Evolutionary conservation across 371 early-diverging fungal species (phyloP), one percentile per base, ranked within the genome.

Genomic region (Mucor indicus): DNA sequence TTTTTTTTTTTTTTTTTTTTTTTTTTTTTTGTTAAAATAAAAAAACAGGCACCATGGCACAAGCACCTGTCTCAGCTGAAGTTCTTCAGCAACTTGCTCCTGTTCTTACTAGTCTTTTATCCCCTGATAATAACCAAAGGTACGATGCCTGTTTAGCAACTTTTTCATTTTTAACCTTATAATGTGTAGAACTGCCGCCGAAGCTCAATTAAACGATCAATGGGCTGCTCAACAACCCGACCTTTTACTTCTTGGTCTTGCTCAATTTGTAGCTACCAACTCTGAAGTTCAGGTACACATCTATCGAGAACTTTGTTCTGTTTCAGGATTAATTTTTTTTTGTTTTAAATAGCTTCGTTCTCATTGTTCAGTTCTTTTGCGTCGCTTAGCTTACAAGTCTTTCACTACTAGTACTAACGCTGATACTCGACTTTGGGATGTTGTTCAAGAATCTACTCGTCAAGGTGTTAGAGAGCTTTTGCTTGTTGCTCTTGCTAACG

Each of bases 361-460:
- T 6, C 89, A 93, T 46, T 83, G 93, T 27, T 83, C 91, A 41
- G 86, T 97, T 11, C 79, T 97, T 38, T 74, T 95, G 40, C 92
- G 97, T 55, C 87, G 95, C 35, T 70, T 93, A 20, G 85, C 95
- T 5, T 83, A 90, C 57, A 88, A 85, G 58, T 69, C 66, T 42
- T 58, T 62, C 16, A 70, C 73, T 37, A 72, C 75, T 13, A 64
- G 67, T 42, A 57, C 69, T 38, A 71, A 68, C 31, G 55, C 72
- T 19, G 75, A 76, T 44, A 67, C 63, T 15, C 83, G 83, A 38
- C 72, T 91, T 38, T 93, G 91, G 89, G 80, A 79, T 45, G 65
- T 73, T 37, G 77, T 91, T 17, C 81, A 83, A 38, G 81, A 79
- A 13, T 59, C 66, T 8, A 83, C 87, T 15, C 80, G 87, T 19